Percentiles rank a stretch among this genome's conserved stretches.
phyloP scores from a whole-genome alignment of 2,329 filamentous ascomycete species.

The Simplicillium sp. region DNA sequence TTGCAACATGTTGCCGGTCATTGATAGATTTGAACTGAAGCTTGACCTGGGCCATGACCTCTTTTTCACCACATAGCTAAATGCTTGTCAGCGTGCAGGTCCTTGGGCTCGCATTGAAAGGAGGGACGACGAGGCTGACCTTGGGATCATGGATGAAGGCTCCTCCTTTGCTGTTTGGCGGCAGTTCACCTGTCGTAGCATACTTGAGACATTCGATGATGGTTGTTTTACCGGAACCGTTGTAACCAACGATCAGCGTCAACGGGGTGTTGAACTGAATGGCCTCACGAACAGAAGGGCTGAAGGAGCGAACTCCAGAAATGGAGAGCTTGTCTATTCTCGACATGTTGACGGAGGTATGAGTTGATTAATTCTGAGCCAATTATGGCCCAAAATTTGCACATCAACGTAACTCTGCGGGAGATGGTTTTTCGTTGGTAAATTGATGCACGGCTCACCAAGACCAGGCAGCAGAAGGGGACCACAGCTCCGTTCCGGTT shows the following conservation, averaged over 20 bases:
- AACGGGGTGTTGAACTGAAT: conserved; percentile 86
- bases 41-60: conserved; percentile 85
- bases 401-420: too few species aligned
- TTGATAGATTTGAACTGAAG: conserved; percentile 75
- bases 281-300: conserved; percentile 61
- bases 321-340: conserved; percentile 87
- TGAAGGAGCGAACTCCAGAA: conserved; percentile 76
- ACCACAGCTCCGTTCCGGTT: too few species aligned
- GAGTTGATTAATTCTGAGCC: too few species aligned
- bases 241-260: conserved; percentile 93
- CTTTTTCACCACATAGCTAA: conserved; percentile 71
- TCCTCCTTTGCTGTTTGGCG: conserved; percentile 81
- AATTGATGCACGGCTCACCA: too few species aligned
- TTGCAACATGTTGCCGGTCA: conserved; percentile 71
- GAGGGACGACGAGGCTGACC: conserved; percentile 25
- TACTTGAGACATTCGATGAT: conserved; percentile 99
- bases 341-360: conserved; percentile 40
- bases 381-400: too few species aligned
- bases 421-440: too few species aligned
- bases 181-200: conserved; percentile 87
- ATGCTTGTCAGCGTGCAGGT: not conserved
- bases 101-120: too few species aligned
- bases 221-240: conserved; percentile 96
- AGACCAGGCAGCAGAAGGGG: too few species aligned
- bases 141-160: conserved; percentile 98